phyloP scores from a whole-genome alignment of 2,329 filamentous ascomycete genomes.

The Drechslera avenae region DNA sequence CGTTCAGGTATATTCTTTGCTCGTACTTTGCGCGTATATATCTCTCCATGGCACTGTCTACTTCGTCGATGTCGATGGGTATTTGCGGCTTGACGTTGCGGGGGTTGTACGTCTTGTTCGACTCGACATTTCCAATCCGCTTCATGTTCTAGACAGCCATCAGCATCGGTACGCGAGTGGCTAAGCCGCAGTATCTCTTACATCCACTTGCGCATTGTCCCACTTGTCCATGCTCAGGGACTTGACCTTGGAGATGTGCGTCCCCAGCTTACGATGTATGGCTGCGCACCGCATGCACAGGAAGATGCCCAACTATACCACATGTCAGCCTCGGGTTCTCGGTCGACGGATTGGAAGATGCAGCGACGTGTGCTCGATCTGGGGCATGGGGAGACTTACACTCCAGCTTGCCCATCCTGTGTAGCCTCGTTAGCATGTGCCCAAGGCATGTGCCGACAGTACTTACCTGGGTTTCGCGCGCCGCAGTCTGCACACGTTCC shows the following conservation, averaged over 20 bases:
- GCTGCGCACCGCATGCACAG: slow-evolving; percentile 97
- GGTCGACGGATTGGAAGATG: not conserved
- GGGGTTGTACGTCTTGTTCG: slow-evolving; percentile 90
- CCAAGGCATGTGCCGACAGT: slow-evolving; percentile 10
- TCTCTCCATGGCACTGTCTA: slow-evolving; percentile 90
- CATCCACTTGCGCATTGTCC: slow-evolving; percentile 94
- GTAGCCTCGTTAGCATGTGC: slow-evolving; percentile 38
- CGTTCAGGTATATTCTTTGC: slow-evolving; percentile 59
- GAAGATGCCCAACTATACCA: slow-evolving; percentile 81
- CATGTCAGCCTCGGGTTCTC: slow-evolving; percentile 20
- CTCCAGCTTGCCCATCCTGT: slow-evolving; percentile 96
- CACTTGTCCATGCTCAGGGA: slow-evolving; percentile 98
- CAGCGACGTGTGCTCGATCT: not conserved
- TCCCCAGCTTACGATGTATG: slow-evolving; percentile 94
- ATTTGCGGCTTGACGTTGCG: slow-evolving; percentile 81
- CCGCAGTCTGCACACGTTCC: slow-evolving; percentile 92
- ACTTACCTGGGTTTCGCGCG: slow-evolving; percentile 85
- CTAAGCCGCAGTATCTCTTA: slow-evolving; percentile 53
- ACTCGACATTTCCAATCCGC: slow-evolving; percentile 81
- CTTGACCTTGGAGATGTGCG: slow-evolving; percentile 98
- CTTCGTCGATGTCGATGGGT: slow-evolving; percentile 88
- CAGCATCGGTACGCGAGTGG: slow-evolving; percentile 3
- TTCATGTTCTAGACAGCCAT: slow-evolving; percentile 77
- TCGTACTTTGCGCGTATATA: slow-evolving; percentile 96
- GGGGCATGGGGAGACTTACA: slow-evolving; percentile 59